Base-by-base conservation (phyloP, 139 green algal genomes). In the Micromonas pusilla region DNA sequence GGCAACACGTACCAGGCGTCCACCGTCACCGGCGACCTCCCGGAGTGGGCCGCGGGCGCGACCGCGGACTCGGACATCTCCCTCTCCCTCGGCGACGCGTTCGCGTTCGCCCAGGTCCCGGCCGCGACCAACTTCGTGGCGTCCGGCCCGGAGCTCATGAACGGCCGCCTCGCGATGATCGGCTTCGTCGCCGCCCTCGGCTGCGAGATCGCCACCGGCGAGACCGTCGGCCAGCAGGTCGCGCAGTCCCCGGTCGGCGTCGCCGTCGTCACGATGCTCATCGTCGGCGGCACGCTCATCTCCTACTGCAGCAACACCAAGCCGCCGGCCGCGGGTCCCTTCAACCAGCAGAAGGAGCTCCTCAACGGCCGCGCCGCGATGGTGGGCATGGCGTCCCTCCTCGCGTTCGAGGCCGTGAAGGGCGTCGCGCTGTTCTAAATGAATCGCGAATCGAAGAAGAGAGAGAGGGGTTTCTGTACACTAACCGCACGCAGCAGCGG, bases 331-430 rank as follows among this genome's bases (percentile, higher is more conserved):
- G 79, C 77, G 37, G 76, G 76, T 28, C 66, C 52, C 4, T 88
- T 95, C 81, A 86, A 82, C 0, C 85, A 89, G 1, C 70, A 73
- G 0, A 89, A 88, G 13, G 91, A 96, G 81, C 84, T 91, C 2
- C 84, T 81, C 3, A 95, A 96, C 78, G 88, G 85, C 2, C 82
- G 91, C 1, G 85, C 86, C 1, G 91, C 91, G 2, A 94, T 94
- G 89, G 5, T 79, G 23, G 73, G 73, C 3, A 36, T 79, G 28
- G 54, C 54, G 2, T n/a, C 32, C 57, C 3, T 79, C 9, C 53
- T 79, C 19, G 57, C 52, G 20, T 25, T 9, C 54, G 73, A 79
- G 73, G 5, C 28, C 5, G 20, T 73, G 30, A 73, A n/a, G 30
- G 66, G 66, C 30, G 3, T 28, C 30, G 20, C 28, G 13, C 26